Evolutionary conservation across 2,329 filamentous ascomycete genomes (phyloP), one percentile per base, ranked within the genome.

Genomic region (Xylariaceae sp.): DNA sequence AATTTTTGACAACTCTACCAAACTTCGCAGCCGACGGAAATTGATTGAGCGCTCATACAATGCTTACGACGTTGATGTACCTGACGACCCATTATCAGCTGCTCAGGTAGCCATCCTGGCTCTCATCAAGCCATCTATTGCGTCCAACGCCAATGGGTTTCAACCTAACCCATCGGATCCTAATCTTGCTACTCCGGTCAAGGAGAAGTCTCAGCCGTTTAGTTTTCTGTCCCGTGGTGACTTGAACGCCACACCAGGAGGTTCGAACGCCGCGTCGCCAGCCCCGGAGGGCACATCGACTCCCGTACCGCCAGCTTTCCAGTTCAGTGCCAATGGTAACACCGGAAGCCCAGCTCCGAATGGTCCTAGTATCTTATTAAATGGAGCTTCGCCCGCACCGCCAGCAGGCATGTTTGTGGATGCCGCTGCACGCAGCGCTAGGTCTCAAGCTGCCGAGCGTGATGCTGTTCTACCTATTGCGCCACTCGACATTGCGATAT

Each of bases 21-120:
- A 99, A 74, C 80, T 97, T 8, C 76, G 79, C 26, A 86, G 89
- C 42, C 84, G 92, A 48, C 83, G 90, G 61, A 91, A 87, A 65
- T 77, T 97, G 27, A 84, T 97, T 34, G 86, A 89, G 53, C 86
- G 89, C 39, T 96, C 92, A 0, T 91, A 91, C 64, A 95, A 99
- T 68, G 84, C 95, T 9, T 99, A 99, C 70, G 94, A 97, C 58
- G 85, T 87, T 31, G 87, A 92, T 34, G 71, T 80, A 9, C 89
- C 91, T 0, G 95, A 97, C 68, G 94, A 99, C 67, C 94, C 94
- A 1, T 76, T 85, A 1, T 96, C 94, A 0, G 79, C 85, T 6
- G 92, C 94, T 3, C 94, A 99, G 72, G 76, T 89, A 6, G 86
- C 77, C 27, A 80, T 86, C 39, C 69, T 86, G 30, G 77, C 78